Conservation (phyloP, 2,329 filamentous ascomycete species). For the Xylaria sp. region DNA sequence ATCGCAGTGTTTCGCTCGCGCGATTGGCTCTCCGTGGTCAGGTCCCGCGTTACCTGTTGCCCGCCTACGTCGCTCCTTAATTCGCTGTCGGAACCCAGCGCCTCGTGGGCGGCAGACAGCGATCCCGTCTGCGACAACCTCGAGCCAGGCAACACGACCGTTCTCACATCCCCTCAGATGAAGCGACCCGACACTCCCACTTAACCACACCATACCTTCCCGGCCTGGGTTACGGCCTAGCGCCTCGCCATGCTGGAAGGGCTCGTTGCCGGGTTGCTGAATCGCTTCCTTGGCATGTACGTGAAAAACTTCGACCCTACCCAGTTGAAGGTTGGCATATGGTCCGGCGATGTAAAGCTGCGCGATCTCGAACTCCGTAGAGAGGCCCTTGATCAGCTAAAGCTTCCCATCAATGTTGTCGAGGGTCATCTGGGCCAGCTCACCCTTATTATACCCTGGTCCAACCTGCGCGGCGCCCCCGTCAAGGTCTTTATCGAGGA, state of each 20-base stretch:
- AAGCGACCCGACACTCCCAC: slow-evolving; percentile 33
- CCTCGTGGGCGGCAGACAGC: background rate
- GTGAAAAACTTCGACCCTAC: slow-evolving; percentile 99
- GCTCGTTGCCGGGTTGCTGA: slow-evolving; percentile 93
- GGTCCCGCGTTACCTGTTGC: background rate
- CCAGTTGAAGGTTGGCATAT: slow-evolving; percentile 98
- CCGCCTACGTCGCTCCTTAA: background rate
- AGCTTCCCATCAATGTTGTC: slow-evolving; percentile 93
- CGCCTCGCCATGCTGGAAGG: slow-evolving; percentile 87
- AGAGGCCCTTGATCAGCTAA: slow-evolving; percentile 96
- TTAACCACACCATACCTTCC: slow-evolving; percentile 48
- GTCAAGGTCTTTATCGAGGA: slow-evolving; percentile 96
- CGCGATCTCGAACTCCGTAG: slow-evolving; percentile 88
- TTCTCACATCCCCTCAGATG: slow-evolving; percentile 37
- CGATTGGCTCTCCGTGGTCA: background rate
- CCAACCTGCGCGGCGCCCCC: slow-evolving; percentile 90
- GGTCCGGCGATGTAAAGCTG: slow-evolving; percentile 97
- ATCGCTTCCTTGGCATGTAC: slow-evolving; percentile 99
- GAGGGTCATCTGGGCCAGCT: slow-evolving; percentile 93
- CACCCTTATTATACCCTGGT: slow-evolving; percentile 95
- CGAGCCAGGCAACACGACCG: background rate
- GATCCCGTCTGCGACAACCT: background rate
- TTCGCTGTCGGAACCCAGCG: background rate
- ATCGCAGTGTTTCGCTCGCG: background rate
- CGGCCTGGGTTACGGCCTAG: slow-evolving; percentile 74